Evolutionary conservation across 1,284 basidiomycete species (phyloP).

Genomic region (Meripilus lineatus): DNA sequence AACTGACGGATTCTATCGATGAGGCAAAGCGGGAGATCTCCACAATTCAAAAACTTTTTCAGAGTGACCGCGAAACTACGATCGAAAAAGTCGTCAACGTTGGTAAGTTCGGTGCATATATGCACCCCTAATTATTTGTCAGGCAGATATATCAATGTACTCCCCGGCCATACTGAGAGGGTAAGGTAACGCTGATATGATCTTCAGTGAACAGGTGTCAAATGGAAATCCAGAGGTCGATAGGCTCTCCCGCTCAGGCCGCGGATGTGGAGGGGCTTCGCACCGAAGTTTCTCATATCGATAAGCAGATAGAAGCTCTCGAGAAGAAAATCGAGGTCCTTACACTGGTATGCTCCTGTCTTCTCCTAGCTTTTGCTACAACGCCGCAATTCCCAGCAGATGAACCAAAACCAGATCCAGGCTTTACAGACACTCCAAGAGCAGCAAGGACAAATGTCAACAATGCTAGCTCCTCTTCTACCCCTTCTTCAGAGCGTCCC

Average conservation of each 20-base stretch:
- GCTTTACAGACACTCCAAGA: constrained; percentile 51
- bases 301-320: constrained; percentile 39
- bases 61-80: constrained; percentile 26
- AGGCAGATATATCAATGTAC: not conserved
- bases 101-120: constrained; percentile 22
- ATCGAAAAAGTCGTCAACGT: constrained; percentile 31
- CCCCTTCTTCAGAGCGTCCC: constrained; percentile 55
- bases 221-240: constrained; percentile 47
- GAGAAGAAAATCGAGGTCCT: constrained; percentile 54
- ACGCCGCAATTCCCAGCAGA: constrained; percentile 13
- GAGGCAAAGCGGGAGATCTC: constrained; percentile 25
- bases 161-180: too few relatives aligned
- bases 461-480: constrained; percentile 48
- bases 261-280: constrained; percentile 35
- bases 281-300: constrained; percentile 32
- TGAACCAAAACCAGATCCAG: constrained; percentile 40
- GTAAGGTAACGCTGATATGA: too few relatives aligned
- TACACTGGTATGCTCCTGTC: constrained; percentile 37
- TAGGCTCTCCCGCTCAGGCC: constrained; percentile 53
- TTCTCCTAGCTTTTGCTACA: not conserved
- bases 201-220: constrained; percentile 56
- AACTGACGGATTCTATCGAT: constrained; percentile 24
- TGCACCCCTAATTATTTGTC: not conserved
- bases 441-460: constrained; percentile 46
- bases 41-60: constrained; percentile 23